These are phyloP conservation scores for Solanum clarkiae DNA, from an alignment of 257 asterid species.

Conservation along the genomic window DNA sequence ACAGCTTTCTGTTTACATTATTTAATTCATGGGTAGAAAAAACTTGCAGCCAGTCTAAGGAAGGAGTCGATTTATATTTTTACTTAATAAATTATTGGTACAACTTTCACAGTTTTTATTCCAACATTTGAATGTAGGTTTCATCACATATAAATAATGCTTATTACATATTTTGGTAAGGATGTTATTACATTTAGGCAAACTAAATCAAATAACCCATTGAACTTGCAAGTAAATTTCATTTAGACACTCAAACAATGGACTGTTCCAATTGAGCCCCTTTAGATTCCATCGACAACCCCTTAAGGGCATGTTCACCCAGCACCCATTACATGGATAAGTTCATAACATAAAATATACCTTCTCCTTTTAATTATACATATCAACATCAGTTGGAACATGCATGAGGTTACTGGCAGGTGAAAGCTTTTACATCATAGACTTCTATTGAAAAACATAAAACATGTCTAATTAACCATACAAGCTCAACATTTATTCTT, in stretches of 20 bases:
- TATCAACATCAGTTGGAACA: not conserved
- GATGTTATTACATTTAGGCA: not conserved
- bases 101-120: not conserved
- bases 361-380: not conserved
- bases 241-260: not conserved
- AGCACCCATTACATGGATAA: not conserved
- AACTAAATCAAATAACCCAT: too few species aligned
- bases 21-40: not conserved
- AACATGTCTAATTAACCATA: not conserved
- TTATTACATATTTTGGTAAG: not conserved
- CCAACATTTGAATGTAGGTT: not conserved
- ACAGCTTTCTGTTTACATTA: not conserved
- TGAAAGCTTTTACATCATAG: not conserved
- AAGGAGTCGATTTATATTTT: not conserved
- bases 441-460: not conserved
- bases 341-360: not conserved
- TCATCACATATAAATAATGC: not conserved
- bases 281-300: not conserved
- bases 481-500: not conserved
- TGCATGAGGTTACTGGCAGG: not conserved
- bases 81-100: not conserved
- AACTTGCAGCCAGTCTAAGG: not conserved
- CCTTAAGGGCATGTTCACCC: not conserved
- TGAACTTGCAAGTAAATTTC: not conserved
- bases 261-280: not conserved